These are phyloP conservation scores for Narthecium ossifragum DNA, from an alignment of 106 monocot species.

Conservation along the genomic window DNA sequence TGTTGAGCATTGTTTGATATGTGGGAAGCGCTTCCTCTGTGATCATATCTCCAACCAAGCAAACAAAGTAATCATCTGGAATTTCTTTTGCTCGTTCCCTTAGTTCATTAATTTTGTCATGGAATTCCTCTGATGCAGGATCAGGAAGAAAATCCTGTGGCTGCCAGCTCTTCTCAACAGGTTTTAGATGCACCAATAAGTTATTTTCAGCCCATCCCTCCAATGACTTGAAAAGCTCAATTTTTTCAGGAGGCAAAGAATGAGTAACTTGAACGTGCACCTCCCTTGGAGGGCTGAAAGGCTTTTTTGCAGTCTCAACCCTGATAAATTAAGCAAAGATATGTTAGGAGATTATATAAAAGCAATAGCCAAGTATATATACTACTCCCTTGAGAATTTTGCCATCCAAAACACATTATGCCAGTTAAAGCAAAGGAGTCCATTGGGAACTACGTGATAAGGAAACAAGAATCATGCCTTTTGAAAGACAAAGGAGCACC, in stretches of 20 bases:
- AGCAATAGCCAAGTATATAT: too few relatives aligned
- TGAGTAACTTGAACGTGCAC: constrained; percentile 15
- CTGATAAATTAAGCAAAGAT: background rate
- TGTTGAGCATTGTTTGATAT: constrained; percentile 21
- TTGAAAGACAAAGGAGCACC: too few relatives aligned
- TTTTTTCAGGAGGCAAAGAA: constrained; percentile 17
- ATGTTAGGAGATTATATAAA: background rate
- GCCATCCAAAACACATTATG: too few relatives aligned
- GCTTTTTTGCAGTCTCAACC: constrained; percentile 2
- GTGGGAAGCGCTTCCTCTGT: constrained; percentile 16
- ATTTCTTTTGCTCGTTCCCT: constrained; percentile 9
- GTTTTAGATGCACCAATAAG: constrained; percentile 14
- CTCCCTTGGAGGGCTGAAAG: constrained; percentile 17
- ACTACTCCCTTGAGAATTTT: too few relatives aligned
- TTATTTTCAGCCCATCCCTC: constrained; percentile 1
- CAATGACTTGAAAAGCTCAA: constrained; percentile 6
- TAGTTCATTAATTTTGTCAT: constrained; percentile 2
- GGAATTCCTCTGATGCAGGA: constrained; percentile 2
- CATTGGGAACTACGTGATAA: too few relatives aligned
- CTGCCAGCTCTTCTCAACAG: constrained; percentile 27
- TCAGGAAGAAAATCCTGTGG: constrained; percentile 31
- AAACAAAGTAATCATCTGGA: constrained; percentile 15
- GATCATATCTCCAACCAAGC: constrained; percentile 23
- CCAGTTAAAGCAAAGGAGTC: too few relatives aligned
- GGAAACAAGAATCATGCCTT: too few relatives aligned